Percentiles rank a stretch among this genome's conserved stretches.
Conservation (phyloP, 495 filamentous ascomycete species). For the Penicillium malachiteum region DNA sequence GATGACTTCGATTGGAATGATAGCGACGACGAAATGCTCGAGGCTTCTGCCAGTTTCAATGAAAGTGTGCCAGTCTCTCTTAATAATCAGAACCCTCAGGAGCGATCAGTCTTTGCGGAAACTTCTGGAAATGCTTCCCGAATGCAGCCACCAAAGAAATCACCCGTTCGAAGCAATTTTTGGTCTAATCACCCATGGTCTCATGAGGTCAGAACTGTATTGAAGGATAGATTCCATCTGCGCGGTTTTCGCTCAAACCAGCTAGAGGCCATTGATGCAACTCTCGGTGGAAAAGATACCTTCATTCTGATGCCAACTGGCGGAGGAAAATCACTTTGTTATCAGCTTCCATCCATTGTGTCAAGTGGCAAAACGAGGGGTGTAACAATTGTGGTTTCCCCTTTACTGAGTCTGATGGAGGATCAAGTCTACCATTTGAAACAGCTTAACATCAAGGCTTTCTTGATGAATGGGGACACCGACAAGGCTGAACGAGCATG, state of each 20-base stretch:
- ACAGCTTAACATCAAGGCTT: conserved; percentile 72
- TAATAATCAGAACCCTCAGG: conserved; percentile 23
- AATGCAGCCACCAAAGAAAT: conserved; percentile 32
- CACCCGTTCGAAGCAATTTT: conserved; percentile 35
- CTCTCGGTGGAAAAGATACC: conserved; percentile 78
- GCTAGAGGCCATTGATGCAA: conserved; percentile 92
- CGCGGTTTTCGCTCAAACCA: conserved; percentile 87
- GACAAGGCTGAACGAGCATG: conserved; percentile 50
- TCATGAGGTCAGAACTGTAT: conserved; percentile 70
- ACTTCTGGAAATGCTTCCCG: conserved; percentile 51
- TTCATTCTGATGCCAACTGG: conserved; percentile 98
- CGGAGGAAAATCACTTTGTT: conserved; percentile 95
- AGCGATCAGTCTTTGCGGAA: conserved; percentile 52
- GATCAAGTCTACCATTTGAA: conserved; percentile 85
- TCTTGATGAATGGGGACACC: conserved; percentile 75
- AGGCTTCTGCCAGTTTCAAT: conserved; percentile 58
- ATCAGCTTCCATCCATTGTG: conserved; percentile 90
- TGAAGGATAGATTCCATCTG: conserved; percentile 80
- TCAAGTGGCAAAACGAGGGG: conserved; percentile 75
- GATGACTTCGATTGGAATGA: conserved; percentile 65
- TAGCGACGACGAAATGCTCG: conserved; percentile 70
- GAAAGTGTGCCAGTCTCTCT: conserved; percentile 33
- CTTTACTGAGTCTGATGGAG: conserved; percentile 91
- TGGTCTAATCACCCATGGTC: conserved; percentile 70
- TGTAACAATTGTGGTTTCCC: conserved; percentile 92